A percentile compares a stretch with the other conserved stretches of the same genome.
These are phyloP conservation scores for Cladosporium sphaerospermum DNA, from an alignment of 2,329 filamentous ascomycete species.

Conservation along the genomic window DNA sequence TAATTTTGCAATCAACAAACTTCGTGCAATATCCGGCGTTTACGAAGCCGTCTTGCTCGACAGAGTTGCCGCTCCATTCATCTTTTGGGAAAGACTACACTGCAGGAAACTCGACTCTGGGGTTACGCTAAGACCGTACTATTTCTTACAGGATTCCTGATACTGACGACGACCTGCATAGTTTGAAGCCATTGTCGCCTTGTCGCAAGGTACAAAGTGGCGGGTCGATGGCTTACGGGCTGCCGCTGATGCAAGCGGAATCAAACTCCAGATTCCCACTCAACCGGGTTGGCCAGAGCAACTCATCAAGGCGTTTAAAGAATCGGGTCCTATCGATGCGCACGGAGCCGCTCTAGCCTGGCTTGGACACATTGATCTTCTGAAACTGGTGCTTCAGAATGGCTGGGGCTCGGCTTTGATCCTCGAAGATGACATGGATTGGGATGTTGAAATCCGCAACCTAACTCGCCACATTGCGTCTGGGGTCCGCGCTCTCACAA, in stretches of 20 bases:
- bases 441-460: conserved; percentile 29
- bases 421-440: conserved; percentile 36
- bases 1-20: not conserved
- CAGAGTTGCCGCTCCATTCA: not conserved
- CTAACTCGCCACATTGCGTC: not conserved
- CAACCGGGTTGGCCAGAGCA: not conserved
- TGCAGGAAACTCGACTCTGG: not conserved
- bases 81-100: conserved; percentile 13
- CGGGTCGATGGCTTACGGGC: not conserved
- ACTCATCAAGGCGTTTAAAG: not conserved
- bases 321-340: not conserved
- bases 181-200: not conserved
- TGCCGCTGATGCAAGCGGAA: not conserved
- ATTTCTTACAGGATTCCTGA: not conserved
- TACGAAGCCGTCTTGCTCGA: not conserved
- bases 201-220: not conserved
- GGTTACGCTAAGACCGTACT: not conserved
- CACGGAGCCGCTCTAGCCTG: conserved; percentile 16
- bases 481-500: not conserved
- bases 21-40: not conserved
- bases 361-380: conserved; percentile 29
- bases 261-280: not conserved
- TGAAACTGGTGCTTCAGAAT: conserved; percentile 26
- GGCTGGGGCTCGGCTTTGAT: conserved; percentile 25
- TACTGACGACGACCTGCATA: conserved; percentile 12